phyloP scores from a whole-genome alignment of 257 asterid genomes.

The Craterostigma plantagineum region DNA sequence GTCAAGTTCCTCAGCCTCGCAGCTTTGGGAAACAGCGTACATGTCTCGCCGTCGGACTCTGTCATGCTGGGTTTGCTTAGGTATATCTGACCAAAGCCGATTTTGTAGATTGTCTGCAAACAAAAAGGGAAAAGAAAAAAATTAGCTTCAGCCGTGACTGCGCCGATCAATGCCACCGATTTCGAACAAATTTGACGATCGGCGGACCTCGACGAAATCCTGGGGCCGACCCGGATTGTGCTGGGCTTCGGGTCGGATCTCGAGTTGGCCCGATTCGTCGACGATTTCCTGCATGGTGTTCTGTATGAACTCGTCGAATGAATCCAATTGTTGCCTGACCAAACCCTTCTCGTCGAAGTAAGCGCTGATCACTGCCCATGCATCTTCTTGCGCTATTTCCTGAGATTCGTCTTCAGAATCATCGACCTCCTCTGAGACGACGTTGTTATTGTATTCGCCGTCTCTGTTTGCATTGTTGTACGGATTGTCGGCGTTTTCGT shows the following conservation, averaged over 20 bases:
- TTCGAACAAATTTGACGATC: background rate
- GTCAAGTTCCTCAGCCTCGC: slow-evolving; percentile 95
- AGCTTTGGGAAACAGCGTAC: slow-evolving; percentile 96
- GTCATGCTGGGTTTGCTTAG: slow-evolving; percentile 99
- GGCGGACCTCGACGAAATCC: slow-evolving; percentile 69
- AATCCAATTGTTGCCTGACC: slow-evolving; percentile 89
- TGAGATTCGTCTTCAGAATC: slow-evolving; percentile 36
- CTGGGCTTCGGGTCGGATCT: slow-evolving; percentile 94
- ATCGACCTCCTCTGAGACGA: slow-evolving; percentile 23
- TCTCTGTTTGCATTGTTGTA: slow-evolving; percentile 10
- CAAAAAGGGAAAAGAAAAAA: slow-evolving; percentile 7
- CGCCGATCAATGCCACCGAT: background rate
- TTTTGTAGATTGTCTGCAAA: slow-evolving; percentile 73
- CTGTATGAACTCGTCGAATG: slow-evolving; percentile 92
- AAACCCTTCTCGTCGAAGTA: slow-evolving; percentile 91
- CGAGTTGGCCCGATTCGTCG: slow-evolving; percentile 81
- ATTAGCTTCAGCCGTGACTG: too few species aligned
- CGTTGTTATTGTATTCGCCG: slow-evolving; percentile 27
- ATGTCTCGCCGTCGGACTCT: slow-evolving; percentile 97
- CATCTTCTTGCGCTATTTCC: slow-evolving; percentile 91
- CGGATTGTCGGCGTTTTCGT: too few species aligned
- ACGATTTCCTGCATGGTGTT: slow-evolving; percentile 98
- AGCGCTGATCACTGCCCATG: slow-evolving; percentile 97
- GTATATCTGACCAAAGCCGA: slow-evolving; percentile 84
- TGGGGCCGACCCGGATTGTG: slow-evolving; percentile 85